Evolutionary conservation across 2,329 filamentous ascomycete species (phyloP), one percentile per base, ranked within the genome.

Genomic region (Cercospora citrullina): DNA sequence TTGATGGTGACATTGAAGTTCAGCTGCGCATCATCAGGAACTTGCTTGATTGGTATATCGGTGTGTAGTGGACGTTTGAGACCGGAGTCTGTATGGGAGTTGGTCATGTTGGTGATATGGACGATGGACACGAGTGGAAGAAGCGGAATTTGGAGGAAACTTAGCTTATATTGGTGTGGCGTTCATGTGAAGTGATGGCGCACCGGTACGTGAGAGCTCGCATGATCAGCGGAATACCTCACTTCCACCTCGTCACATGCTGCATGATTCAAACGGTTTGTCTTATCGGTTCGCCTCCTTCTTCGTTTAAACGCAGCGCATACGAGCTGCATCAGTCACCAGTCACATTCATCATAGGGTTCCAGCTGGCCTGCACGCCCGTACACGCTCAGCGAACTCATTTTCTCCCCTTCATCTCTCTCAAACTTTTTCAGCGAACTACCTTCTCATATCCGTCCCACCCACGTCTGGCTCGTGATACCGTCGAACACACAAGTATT

Each of bases 401-500:
- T 39, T 39, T 6, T 28, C 21, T 5, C 3, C 21, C 9, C 3
- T 6, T 21, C 5, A n/a, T 53, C 4, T 2, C 10, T 6, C 45
- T 5, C 21, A 2, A 14, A 26, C 45, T 58, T 58, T 33, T 23
- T 14, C 8, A 3, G 7, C 55, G 6, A 33, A 12, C 14, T 2
- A 0, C 12, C 1, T 16, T 18, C 23, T 64, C 51, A 77, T 1
- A 76, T 63, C 51, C 73, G 60, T 42, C 75, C 59, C 2, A 77
- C 75, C 53, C 71, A 72, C 4, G 80, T 86, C 74, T 83, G 85
- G 75, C 86, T 88, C 70, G 77, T 81, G 2, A 89, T 82, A 1
- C 88, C 88, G 74, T 90, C 87, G 72, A 89, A 89, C 26, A 89
- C 77, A 73, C 87, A 89, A 0, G 85, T 87, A 68, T 89, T 89